These are phyloP conservation scores for Tilletia walkeri DNA, from an alignment of 1,284 basidiomycete genomes.

Conservation along the genomic window DNA sequence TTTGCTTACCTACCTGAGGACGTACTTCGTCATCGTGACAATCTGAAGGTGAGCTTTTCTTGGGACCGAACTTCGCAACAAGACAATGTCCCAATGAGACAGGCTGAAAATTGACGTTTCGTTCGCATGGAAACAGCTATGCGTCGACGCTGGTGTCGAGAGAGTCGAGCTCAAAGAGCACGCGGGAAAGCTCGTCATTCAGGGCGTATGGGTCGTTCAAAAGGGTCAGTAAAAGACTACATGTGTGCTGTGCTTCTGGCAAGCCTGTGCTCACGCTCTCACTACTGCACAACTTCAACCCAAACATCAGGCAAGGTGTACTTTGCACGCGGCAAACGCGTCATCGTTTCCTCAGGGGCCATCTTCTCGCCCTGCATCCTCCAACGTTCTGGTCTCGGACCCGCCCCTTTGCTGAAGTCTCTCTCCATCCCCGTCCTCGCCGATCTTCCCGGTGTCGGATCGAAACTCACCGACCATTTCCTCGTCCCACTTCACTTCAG, in stretches of 20 bases:
- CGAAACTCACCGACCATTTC: slow-evolving; percentile 18
- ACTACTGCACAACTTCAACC: neutral
- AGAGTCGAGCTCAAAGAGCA: slow-evolving; percentile 15
- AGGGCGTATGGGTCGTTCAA: slow-evolving; percentile 21
- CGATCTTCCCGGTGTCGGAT: slow-evolving; percentile 16
- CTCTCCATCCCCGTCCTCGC: slow-evolving; percentile 18
- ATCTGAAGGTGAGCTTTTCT: neutral
- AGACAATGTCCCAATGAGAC: neutral
- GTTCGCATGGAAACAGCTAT: slow-evolving; percentile 11
- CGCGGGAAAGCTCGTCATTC: slow-evolving; percentile 7
- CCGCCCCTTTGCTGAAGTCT: slow-evolving; percentile 1
- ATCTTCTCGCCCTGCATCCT: slow-evolving; percentile 18
- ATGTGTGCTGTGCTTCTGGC: too few species aligned
- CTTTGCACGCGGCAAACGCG: neutral
- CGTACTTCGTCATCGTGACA: slow-evolving; percentile 10
- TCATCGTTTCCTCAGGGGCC: slow-evolving; percentile 11
- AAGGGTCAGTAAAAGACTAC: neutral
- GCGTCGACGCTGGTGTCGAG: slow-evolving; percentile 17
- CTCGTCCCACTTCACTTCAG: slow-evolving; percentile 24
- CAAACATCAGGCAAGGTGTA: neutral
- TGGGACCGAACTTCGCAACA: too few species aligned
- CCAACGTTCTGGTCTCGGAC: slow-evolving; percentile 18
- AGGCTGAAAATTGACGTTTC: neutral
- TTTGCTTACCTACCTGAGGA: slow-evolving; percentile 23
- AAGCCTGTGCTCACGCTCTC: neutral